Base-by-base conservation (phyloP, 2,329 filamentous ascomycete genomes). In the Epichloe sylvatica region DNA sequence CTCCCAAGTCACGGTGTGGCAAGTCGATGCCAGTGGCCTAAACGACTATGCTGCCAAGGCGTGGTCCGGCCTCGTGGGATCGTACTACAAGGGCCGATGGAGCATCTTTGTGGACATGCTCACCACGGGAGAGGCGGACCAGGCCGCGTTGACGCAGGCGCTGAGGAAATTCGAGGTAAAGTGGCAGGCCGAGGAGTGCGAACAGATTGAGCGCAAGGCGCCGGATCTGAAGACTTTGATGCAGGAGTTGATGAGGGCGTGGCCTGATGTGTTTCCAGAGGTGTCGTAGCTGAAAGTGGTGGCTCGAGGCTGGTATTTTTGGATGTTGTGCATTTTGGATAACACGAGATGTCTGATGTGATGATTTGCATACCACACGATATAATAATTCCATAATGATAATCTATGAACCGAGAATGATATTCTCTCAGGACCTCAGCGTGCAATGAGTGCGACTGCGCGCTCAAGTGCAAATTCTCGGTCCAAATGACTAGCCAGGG, bases 1-100 rank as follows among this genome's bases (percentile, higher is more conserved):
- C 12, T 75, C 75, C 45, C 72, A 75, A 51, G 61, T 76, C 50
- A 75, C 73, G 5, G 62, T 72, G 11, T 76, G 72, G 73, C 60
- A 75, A 55, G 45, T 47, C 8, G 42, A 52, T n/a, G 45, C 47
- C 9, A 19, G 33, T 1, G 8, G n/a, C 4, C 71, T 76, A 39
- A 65, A 57, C 36, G 73, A 76, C 57, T 76, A 76, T 51, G 71
- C 72, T 3, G 68, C 66, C 4, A 74, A 74, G 59, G 60, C 62
- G 21, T 76, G 72, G 73, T 64, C 62, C 8, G 73, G 72, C 1
- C 59, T 77, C 0, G 66, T 75, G 4, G 60, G 59, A 1, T 59
- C 59, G 1, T 77, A 75, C 57, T 75, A 76, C 55, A 45, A 65
- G 9, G 65, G 64, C 13, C 59, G 73, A 9, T 76, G 73, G 73